phyloP scores from a whole-genome alignment of 73 alveolate species.

The Tetrahymena elliotti region DNA sequence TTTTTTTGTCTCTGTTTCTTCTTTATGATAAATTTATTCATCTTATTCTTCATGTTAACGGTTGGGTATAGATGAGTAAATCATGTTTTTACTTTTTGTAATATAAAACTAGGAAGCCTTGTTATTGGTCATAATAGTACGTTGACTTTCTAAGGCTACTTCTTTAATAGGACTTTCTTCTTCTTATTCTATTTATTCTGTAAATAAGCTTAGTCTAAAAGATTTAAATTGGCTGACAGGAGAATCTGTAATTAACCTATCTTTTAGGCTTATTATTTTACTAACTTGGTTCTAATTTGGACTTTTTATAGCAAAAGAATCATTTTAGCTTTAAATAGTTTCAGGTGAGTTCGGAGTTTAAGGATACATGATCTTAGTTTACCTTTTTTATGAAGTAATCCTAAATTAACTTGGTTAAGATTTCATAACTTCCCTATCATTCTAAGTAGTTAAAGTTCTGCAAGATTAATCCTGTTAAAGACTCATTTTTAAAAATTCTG shows the following conservation, averaged over 20 bases:
- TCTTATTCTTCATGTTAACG: background rate
- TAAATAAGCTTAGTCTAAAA: background rate
- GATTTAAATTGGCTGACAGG: background rate
- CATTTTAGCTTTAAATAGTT: background rate
- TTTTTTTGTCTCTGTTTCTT: background rate
- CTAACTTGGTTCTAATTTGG: background rate
- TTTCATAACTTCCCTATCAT: background rate
- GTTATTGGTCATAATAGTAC: background rate
- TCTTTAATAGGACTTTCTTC: background rate
- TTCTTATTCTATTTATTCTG: background rate
- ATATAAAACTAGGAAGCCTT: background rate
- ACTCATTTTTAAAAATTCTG: background rate
- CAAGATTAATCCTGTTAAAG: background rate
- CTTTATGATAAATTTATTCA: background rate
- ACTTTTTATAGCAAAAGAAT: background rate
- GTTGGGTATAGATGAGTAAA: background rate
- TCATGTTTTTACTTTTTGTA: background rate
- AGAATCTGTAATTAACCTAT: background rate
- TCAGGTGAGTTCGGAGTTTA: background rate
- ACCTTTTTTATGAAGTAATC: background rate
- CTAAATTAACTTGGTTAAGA: background rate
- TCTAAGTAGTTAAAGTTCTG: background rate
- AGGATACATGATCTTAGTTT: background rate
- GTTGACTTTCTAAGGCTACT: background rate
- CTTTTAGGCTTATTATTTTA: background rate